phyloP scores from a whole-genome alignment of 2,329 filamentous ascomycete species.

The Fusarium sp. region DNA sequence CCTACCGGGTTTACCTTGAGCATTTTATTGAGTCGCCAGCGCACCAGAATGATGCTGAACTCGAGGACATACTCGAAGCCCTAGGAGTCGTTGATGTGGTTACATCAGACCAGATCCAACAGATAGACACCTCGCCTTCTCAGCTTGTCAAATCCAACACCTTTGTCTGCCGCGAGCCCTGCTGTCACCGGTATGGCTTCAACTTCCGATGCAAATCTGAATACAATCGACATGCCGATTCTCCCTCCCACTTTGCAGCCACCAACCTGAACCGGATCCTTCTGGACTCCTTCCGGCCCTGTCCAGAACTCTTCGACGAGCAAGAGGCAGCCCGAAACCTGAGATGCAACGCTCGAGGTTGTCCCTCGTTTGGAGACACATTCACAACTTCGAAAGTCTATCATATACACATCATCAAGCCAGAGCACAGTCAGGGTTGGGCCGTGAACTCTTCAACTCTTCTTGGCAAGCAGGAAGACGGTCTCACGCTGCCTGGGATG shows the following conservation, averaged over 20 bases:
- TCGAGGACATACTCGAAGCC: neutral
- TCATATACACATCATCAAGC: too few relatives aligned
- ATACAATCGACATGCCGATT: conserved; percentile 23
- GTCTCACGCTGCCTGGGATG: conserved; percentile 1
- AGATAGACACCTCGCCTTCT: neutral
- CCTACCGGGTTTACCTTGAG: conserved; percentile 9
- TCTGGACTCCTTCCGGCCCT: too few relatives aligned
- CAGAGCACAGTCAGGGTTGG: too few relatives aligned
- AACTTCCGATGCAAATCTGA: conserved; percentile 36
- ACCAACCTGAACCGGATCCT: too few relatives aligned
- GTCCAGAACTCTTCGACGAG: too few relatives aligned
- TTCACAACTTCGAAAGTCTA: too few relatives aligned
- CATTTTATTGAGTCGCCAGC: conserved; percentile 7
- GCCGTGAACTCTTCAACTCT: too few relatives aligned
- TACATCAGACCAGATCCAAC: too few relatives aligned
- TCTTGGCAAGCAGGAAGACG: too few relatives aligned
- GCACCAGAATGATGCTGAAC: neutral
- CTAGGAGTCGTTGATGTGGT: neutral
- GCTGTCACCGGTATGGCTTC: conserved; percentile 24
- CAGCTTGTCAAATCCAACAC: neutral
- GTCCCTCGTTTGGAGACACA: too few relatives aligned
- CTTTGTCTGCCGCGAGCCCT: conserved; percentile 26
- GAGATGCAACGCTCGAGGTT: too few relatives aligned
- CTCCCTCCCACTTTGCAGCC: conserved; percentile 1
- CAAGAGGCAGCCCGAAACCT: too few relatives aligned